phyloP scores from a whole-genome alignment of 306 rosid genomes.

The Quercus agrifolia region DNA sequence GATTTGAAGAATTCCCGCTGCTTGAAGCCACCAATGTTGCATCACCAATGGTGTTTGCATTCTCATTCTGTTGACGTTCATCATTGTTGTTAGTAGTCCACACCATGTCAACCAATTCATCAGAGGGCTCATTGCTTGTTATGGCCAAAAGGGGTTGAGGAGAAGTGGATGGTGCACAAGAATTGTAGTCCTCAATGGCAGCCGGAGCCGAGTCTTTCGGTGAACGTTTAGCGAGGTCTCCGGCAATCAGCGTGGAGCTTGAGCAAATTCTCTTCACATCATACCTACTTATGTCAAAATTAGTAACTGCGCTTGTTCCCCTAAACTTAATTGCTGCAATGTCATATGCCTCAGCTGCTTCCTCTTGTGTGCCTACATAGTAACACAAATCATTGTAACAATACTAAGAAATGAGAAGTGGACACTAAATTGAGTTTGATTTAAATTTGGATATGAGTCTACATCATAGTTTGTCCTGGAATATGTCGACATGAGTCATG shows the following conservation, averaged over 20 bases:
- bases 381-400: neutral
- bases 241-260: constrained; percentile 82
- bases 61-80: constrained; percentile 25
- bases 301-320: constrained; percentile 95
- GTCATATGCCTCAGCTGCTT: constrained; percentile 98
- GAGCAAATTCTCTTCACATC: constrained; percentile 98
- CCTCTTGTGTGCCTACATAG: constrained; percentile 85
- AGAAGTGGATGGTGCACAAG: constrained; percentile 37
- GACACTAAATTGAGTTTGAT: too few relatives aligned
- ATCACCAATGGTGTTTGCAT: constrained; percentile 21
- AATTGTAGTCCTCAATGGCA: constrained; percentile 32
- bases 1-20: constrained; percentile 29
- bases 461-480: too few relatives aligned
- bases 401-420: too few relatives aligned
- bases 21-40: constrained; percentile 18
- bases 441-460: too few relatives aligned
- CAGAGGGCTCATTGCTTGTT: constrained; percentile 42
- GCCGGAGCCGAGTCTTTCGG: constrained; percentile 33
- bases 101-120: constrained; percentile 60
- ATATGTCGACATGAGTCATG: neutral
- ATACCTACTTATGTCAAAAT: constrained; percentile 87
- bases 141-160: constrained; percentile 55
- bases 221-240: constrained; percentile 82
- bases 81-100: constrained; percentile 46
- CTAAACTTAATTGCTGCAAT: constrained; percentile 98